Conservation (phyloP, 1,284 basidiomycete species). For the Leccinum huronense region DNA sequence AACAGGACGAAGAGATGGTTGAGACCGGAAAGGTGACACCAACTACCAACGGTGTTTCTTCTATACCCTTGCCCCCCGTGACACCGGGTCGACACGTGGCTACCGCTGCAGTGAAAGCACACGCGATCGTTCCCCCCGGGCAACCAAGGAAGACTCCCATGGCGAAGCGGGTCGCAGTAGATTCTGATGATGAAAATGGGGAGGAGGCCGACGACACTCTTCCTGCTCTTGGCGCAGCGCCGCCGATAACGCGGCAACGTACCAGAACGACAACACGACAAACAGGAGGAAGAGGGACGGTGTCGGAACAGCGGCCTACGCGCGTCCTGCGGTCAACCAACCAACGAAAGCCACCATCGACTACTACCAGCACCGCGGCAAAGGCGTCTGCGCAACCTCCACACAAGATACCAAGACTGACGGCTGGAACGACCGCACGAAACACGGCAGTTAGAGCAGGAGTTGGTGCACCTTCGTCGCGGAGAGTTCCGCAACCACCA, state of each 20-base stretch:
- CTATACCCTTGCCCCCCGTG: slow-evolving; percentile 59
- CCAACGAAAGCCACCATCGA: slow-evolving; percentile 37
- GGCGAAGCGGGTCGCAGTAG: slow-evolving; percentile 62
- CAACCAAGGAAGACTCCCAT: slow-evolving; percentile 85
- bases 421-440: slow-evolving; percentile 50
- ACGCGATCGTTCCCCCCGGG: slow-evolving; percentile 69
- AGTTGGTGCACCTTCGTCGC: slow-evolving; percentile 42
- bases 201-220: slow-evolving; percentile 60
- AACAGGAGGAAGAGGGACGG: slow-evolving; percentile 46
- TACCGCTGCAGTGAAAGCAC: slow-evolving; percentile 63
- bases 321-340: slow-evolving; percentile 60
- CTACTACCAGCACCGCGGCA: slow-evolving; percentile 41
- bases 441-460: slow-evolving; percentile 35
- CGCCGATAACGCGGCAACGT: slow-evolving; percentile 41
- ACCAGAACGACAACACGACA: slow-evolving; percentile 45
- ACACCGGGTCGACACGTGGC: slow-evolving; percentile 75
- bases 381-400: slow-evolving; percentile 47
- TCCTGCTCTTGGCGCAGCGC: slow-evolving; percentile 55
- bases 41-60: slow-evolving; percentile 31
- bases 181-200: slow-evolving; percentile 55
- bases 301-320: slow-evolving; percentile 68
- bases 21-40: slow-evolving; percentile 41
- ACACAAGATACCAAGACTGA: slow-evolving; percentile 75
- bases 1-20: slow-evolving; percentile 57
- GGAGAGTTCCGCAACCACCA: slow-evolving; percentile 40